These are phyloP conservation scores for Brassica rapa DNA, from an alignment of 345 rosid species.

Conservation along the genomic window DNA sequence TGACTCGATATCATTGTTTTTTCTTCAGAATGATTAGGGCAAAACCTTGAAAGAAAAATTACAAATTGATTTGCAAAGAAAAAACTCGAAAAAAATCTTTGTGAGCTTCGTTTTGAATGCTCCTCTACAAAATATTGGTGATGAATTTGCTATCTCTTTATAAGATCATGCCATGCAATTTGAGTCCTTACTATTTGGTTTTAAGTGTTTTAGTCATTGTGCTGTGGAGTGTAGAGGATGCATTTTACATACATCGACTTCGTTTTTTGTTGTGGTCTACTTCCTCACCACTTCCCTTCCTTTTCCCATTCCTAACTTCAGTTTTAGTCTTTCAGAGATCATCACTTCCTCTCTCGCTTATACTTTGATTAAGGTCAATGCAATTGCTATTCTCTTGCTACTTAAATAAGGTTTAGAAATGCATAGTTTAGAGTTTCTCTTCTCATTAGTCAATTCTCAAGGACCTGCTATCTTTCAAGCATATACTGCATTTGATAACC, in stretches of 20 bases:
- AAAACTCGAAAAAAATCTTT: neutral
- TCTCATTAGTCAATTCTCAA: neutral
- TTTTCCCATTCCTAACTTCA: neutral
- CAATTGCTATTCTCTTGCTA: neutral
- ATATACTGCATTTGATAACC: neutral
- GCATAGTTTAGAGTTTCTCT: neutral
- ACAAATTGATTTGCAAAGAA: constrained; percentile 10
- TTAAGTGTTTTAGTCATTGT: neutral
- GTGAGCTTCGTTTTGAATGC: constrained; percentile 31
- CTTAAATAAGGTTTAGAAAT: neutral
- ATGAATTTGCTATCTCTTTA: neutral
- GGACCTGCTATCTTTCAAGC: neutral
- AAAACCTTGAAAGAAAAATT: constrained; percentile 3
- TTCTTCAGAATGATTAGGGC: constrained; percentile 37
- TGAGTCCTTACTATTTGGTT: neutral
- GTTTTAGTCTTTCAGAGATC: neutral
- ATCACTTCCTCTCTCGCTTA: neutral
- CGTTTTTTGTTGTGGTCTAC: neutral
- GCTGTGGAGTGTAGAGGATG: neutral
- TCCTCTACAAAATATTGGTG: constrained; percentile 20
- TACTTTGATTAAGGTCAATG: neutral
- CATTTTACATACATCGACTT: neutral
- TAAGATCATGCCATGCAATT: neutral
- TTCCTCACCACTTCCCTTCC: neutral
- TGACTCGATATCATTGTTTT: constrained; percentile 34